Percentiles rank a stretch among this genome's conserved stretches.
These are phyloP conservation scores for Iberis amara DNA, from an alignment of 441 rosid species.

Conservation along the genomic window DNA sequence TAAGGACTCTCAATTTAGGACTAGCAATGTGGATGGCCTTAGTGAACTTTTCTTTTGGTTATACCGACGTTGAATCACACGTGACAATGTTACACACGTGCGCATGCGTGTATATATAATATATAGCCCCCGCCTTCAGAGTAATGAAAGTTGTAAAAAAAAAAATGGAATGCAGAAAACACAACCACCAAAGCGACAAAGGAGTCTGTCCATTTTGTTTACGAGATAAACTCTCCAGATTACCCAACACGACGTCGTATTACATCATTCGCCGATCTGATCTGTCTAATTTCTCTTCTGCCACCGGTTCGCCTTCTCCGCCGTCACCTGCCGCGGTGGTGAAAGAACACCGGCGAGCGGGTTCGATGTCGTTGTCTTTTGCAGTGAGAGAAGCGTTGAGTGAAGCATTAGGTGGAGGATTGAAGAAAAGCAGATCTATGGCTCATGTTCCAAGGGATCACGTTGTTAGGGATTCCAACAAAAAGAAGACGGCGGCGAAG, in stretches of 20 bases:
- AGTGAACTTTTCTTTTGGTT: constrained; percentile 14
- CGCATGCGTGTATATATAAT: constrained; percentile 2
- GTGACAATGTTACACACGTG: constrained; percentile 24
- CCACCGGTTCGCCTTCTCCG: constrained; percentile 20
- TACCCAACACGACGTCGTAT: constrained; percentile 27
- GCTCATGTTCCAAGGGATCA: constrained; percentile 38
- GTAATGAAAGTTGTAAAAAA: not conserved
- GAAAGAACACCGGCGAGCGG: constrained; percentile 36
- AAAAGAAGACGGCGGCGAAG: constrained; percentile 38
- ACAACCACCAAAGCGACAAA: constrained; percentile 37
- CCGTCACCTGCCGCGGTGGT: constrained; percentile 28
- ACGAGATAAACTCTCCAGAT: constrained; percentile 44
- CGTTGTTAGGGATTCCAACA: constrained; percentile 33
- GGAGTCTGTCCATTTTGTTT: constrained; percentile 81
- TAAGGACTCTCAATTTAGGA: too few relatives aligned
- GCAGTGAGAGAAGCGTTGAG: constrained; percentile 29
- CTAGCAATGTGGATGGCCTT: too few relatives aligned
- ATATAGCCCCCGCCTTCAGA: not conserved
- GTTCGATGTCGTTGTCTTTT: constrained; percentile 44
- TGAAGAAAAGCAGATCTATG: constrained; percentile 76
- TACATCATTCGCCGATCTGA: constrained; percentile 12
- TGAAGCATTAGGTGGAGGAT: constrained; percentile 34
- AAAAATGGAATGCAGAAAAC: constrained; percentile 44
- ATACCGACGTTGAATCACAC: constrained; percentile 25
- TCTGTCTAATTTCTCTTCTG: constrained; percentile 12